Evolutionary conservation across 495 filamentous ascomycete genomes (phyloP).

Genomic region (Tuber melanosporum): DNA sequence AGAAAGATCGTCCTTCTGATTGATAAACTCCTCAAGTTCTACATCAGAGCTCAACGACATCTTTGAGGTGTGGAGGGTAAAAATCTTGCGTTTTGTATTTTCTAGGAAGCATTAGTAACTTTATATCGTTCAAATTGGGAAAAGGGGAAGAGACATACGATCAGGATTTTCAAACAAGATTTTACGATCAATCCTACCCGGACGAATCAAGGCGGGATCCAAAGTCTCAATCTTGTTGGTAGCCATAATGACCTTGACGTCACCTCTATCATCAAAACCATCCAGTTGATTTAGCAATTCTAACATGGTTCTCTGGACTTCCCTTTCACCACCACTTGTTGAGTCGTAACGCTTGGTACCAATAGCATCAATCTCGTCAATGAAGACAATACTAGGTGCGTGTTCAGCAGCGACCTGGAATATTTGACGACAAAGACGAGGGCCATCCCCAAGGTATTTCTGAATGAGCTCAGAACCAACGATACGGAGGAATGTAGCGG

Average conservation of each 20-base stretch:
- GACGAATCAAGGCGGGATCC: slow-evolving; percentile 91
- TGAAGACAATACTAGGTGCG: slow-evolving; percentile 95
- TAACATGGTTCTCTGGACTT: slow-evolving; percentile 97
- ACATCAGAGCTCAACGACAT: slow-evolving; percentile 95
- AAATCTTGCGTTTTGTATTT: slow-evolving; percentile 99
- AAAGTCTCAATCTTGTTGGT: slow-evolving; percentile 99
- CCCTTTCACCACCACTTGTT: slow-evolving; percentile 90
- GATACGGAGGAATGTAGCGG: slow-evolving; percentile 95
- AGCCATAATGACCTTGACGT: slow-evolving; percentile 99
- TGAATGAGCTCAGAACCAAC: slow-evolving; percentile 97
- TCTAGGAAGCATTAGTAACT: slow-evolving; percentile 48
- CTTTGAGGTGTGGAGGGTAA: slow-evolving; percentile 97
- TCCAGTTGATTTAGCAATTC: slow-evolving; percentile 97
- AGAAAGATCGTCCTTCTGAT: slow-evolving; percentile 94
- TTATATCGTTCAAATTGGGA: slow-evolving; percentile 40
- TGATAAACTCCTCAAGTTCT: slow-evolving; percentile 96
- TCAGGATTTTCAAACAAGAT: slow-evolving; percentile 99
- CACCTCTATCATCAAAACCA: slow-evolving; percentile 96
- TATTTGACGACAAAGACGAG: slow-evolving; percentile 87
- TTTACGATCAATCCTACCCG: slow-evolving; percentile 97
- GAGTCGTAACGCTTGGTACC: slow-evolving; percentile 99
- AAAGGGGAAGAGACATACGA: slow-evolving; percentile 51
- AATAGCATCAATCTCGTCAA: slow-evolving; percentile 98
- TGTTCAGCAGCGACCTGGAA: slow-evolving; percentile 98
- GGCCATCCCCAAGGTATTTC: slow-evolving; percentile 97